Evolutionary conservation across 345 rosid genomes (phyloP), one percentile per base, ranked within the genome.

Genomic region (Eucalyptus albens): DNA sequence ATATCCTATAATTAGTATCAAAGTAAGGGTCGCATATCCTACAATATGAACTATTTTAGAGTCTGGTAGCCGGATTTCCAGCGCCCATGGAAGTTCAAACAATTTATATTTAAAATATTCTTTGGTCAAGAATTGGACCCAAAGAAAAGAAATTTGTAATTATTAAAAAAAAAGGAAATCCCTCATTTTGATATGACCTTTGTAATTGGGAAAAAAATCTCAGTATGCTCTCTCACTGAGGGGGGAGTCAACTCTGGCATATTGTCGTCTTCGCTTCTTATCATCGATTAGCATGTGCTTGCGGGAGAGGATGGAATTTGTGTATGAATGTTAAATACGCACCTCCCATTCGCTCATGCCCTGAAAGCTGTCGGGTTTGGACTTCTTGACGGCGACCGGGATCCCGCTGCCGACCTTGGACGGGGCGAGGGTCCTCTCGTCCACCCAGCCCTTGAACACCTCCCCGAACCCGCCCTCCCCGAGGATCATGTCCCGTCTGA

Each of bases 401-500:
- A 93, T 93, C 21, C 99, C 99, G 60, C 82, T 90, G 3, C 98
- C 97, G 4, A 85, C 90, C 89, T 89, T 94, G 4, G 97, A 86
- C 50, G 99, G 99, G 10, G 93, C 95, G 16, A 87, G 92, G 2
- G 94, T 96, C 50, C 88, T 94, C 77, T 92, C 94, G 14, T 97
- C 98, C 6, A 97, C 91, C 97, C 97, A 97, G 5, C 99, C 99
- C 86, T 93, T 96, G 88, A 94, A 97, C 21, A 97, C 99, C 72
- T 22, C 1, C 1, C 98, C 99, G 9, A 97, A 97, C 11, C 99
- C 98, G 4, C 99, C 99, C 88, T 97, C 98, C 22, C 99, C 99
- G 6, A 97, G 91, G 59, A 94, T 50, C 10, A 94, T 90, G 55
- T 93, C 97, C 31, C 96, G 95, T 83, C 94, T 88, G 92, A 97